Evolutionary conservation across 2,329 filamentous ascomycete species (phyloP), one percentile per base, ranked within the genome.

Genomic region (Fusarium nelsonii): DNA sequence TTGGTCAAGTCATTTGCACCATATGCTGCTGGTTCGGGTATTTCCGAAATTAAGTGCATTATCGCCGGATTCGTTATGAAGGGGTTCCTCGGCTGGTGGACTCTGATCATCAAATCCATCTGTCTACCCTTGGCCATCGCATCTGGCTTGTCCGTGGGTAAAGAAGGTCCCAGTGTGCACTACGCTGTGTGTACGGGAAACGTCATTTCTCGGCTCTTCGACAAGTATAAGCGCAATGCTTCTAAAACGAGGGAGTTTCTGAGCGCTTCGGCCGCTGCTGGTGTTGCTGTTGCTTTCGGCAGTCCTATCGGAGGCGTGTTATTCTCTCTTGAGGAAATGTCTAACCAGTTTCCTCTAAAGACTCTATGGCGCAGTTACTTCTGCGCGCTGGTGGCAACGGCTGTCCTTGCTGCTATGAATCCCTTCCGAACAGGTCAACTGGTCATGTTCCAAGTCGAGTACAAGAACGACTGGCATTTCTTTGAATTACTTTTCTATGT

Each of bases 61-160:
- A 97, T 99, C 76, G 96, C 95, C 6, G 96, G 96, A 4, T 99
- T 99, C 78, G 93, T 98, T 50, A 99, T 99, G 96, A 97, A 98
- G 80, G 96, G 94, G 0, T 99, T 99, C 76, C 85, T 99, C 16
- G 94, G 95, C 20, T 91, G 91, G 73, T 94, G 93, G 88, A 98
- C 96, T 7, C 84, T 99, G 33, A 79, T 96, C 63, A 98, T 99
- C 82, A 99, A 99, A 81, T 97, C 94, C 0, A 88, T 98, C 57
- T 92, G 92, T 26, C 83, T 99, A 48, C 96, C 96, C 2, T 84
- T 99, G 44, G 92, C 95, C 43, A 99, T 99, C 77, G 94, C 92
- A 14, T 97, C 94, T 2, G 96, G 96, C 3, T 83, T 99, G 26
- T 97, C 94, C 0, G 94, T 99, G 14, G 96, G 96, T 56, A 99